A percentile compares a stretch with the other conserved stretches of the same genome.
Evolutionary conservation across 106 monocot species (phyloP).

Genomic region (Apostasia ramifera): DNA sequence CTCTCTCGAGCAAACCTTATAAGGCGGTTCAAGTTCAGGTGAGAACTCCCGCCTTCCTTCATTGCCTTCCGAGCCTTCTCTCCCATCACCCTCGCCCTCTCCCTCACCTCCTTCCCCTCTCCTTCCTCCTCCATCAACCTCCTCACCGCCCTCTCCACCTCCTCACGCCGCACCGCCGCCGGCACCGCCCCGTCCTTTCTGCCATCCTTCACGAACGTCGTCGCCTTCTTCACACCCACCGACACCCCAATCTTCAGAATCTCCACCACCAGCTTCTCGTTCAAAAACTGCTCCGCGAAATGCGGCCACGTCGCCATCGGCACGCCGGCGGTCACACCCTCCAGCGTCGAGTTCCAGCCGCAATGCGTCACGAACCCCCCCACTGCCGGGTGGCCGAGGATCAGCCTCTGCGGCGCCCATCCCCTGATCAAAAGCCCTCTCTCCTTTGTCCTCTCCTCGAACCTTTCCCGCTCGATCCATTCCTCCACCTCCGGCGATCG

Average conservation of each 20-base stretch:
- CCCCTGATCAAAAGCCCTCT: not conserved
- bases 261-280: not conserved
- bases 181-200: not conserved
- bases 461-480: not conserved
- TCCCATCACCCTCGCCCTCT: not conserved
- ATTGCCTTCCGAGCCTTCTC: not conserved
- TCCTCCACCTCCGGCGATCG: not conserved
- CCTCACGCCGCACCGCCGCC: constrained; percentile 8
- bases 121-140: constrained; percentile 4
- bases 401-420: not conserved
- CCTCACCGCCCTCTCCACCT: constrained; percentile 13
- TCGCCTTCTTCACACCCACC: not conserved
- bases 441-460: not conserved
- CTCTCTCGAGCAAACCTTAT: too few species aligned
- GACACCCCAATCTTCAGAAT: not conserved
- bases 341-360: constrained; percentile 74
- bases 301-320: constrained; percentile 54
- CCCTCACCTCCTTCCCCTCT: constrained; percentile 4
- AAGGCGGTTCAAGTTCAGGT: not conserved
- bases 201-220: not conserved
- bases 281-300: not conserved
- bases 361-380: constrained; percentile 62
- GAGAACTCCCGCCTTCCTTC: not conserved
- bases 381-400: constrained; percentile 35
- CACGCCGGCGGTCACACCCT: constrained; percentile 35